Percentiles rank a stretch among this genome's conserved stretches.
Conservation (phyloP, 345 rosid genomes). For the Barbarea vulgaris region DNA sequence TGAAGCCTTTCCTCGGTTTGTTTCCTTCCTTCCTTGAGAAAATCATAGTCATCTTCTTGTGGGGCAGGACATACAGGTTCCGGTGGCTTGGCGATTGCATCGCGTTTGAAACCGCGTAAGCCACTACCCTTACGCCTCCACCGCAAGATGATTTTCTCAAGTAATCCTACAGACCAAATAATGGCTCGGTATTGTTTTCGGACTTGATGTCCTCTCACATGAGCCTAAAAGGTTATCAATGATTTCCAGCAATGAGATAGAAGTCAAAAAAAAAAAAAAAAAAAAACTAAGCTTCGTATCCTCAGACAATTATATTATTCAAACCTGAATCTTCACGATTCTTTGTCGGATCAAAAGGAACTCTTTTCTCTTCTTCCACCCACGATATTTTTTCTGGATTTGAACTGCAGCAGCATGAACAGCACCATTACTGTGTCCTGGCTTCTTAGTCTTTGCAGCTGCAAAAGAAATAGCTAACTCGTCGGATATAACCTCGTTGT, state of each 20-base stretch:
- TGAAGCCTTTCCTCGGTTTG: conserved; percentile 83
- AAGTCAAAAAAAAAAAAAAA: neutral
- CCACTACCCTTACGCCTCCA: conserved; percentile 97
- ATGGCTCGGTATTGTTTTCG: conserved; percentile 72
- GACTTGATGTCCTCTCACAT: conserved; percentile 90
- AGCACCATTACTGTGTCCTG: conserved; percentile 46
- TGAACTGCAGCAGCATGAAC: conserved; percentile 76
- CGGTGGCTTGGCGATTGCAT: conserved; percentile 51
- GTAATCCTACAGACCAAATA: conserved; percentile 85
- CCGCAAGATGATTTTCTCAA: conserved; percentile 86
- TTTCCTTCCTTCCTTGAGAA: conserved; percentile 84
- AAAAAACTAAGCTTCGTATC: neutral
- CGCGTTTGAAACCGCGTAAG: conserved; percentile 72
- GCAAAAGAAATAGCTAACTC: conserved; percentile 64
- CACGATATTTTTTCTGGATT: conserved; percentile 87
- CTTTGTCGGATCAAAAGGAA: conserved; percentile 74
- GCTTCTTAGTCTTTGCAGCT: conserved; percentile 51
- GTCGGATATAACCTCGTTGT: conserved; percentile 49
- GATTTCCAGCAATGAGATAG: conserved; percentile 16
- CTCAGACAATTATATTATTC: neutral
- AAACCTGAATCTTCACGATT: conserved; percentile 90
- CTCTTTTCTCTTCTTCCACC: conserved; percentile 89
- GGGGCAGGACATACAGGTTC: conserved; percentile 40
- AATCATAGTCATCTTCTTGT: conserved; percentile 76
- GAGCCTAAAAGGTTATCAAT: conserved; percentile 57